A percentile compares a stretch with the other conserved stretches of the same genome.
Evolutionary conservation across 2,329 filamentous ascomycete species (phyloP).

Genomic region (Aspergillus sp.): DNA sequence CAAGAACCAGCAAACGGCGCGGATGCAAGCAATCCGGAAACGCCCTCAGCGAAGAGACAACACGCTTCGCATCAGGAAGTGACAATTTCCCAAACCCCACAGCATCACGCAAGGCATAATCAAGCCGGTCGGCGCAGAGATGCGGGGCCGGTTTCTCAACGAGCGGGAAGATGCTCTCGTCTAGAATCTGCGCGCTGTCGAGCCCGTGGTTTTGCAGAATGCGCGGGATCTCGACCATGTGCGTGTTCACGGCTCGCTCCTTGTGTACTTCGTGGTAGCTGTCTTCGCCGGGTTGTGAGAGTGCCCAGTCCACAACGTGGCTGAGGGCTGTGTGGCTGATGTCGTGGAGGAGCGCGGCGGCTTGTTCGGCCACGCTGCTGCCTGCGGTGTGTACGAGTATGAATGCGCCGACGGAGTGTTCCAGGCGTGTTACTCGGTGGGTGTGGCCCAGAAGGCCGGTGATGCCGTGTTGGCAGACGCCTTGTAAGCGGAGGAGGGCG

Average conservation of each 20-base stretch:
- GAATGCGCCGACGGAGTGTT: conserved; percentile 44
- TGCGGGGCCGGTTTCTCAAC: conserved; percentile 41
- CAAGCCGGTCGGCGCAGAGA: conserved; percentile 43
- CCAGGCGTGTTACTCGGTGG: conserved; percentile 38
- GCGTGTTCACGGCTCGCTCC: conserved; percentile 14
- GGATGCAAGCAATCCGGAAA: conserved; percentile 27
- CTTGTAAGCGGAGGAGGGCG: conserved; percentile 33
- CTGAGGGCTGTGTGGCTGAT: conserved; percentile 43
- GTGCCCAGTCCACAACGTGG: conserved; percentile 42
- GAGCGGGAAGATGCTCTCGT: conserved; percentile 41
- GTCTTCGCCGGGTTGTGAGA: conserved; percentile 36
- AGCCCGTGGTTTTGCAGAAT: conserved; percentile 36
- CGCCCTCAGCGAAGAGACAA: conserved; percentile 29
- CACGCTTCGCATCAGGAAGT: conserved; percentile 26
- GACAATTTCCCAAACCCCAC: conserved; percentile 34
- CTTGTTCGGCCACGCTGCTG: conserved; percentile 37
- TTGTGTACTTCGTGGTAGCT: conserved; percentile 46
- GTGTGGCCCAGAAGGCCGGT: conserved; percentile 37
- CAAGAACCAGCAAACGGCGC: conserved; percentile 33
- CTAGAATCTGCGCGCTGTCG: conserved; percentile 26
- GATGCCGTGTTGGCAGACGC: conserved; percentile 40
- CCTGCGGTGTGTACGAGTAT: conserved; percentile 40
- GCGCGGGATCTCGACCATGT: conserved; percentile 15
- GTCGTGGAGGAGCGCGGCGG: conserved; percentile 42
- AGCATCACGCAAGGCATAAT: conserved; percentile 41